Evolutionary conservation across 2,329 filamentous ascomycete genomes (phyloP).

Genomic region (Apiospora hydei): DNA sequence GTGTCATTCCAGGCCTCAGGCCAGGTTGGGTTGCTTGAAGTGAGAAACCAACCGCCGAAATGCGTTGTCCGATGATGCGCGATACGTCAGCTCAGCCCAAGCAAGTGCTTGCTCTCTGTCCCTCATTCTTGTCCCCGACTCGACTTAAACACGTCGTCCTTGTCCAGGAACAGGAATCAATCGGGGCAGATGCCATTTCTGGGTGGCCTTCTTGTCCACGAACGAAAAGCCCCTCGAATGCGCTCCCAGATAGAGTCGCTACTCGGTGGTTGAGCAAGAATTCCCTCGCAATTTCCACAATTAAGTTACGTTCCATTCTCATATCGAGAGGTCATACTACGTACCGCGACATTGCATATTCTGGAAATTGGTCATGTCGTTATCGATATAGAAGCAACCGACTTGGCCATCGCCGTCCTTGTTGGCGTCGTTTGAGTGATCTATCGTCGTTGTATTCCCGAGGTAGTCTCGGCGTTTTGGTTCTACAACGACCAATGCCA

Average conservation of each 20-base stretch:
- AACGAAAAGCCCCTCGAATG: neutral
- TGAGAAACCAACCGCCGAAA: conserved; percentile 3
- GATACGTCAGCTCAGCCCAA: neutral
- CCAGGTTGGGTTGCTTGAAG: neutral
- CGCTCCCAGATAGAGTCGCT: neutral
- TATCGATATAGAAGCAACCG: neutral
- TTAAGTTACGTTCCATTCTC: conserved; percentile 5
- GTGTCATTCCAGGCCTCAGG: neutral
- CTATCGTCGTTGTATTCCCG: neutral
- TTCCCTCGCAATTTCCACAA: neutral
- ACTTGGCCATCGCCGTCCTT: neutral
- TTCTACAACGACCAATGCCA: neutral
- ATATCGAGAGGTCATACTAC: neutral
- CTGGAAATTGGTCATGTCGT: neutral
- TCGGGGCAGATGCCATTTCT: neutral
- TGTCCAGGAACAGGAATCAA: neutral
- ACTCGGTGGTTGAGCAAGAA: neutral
- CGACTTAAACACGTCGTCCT: neutral
- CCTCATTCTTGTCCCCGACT: neutral
- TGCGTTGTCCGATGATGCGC: neutral
- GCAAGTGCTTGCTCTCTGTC: conserved; percentile 5
- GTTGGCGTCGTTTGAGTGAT: neutral
- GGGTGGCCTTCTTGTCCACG: neutral
- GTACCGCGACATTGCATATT: neutral
- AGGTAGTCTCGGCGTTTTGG: neutral